Evolutionary conservation across 805 yeast species (phyloP).

Genomic region (Kazachstania bromeliacearum): DNA sequence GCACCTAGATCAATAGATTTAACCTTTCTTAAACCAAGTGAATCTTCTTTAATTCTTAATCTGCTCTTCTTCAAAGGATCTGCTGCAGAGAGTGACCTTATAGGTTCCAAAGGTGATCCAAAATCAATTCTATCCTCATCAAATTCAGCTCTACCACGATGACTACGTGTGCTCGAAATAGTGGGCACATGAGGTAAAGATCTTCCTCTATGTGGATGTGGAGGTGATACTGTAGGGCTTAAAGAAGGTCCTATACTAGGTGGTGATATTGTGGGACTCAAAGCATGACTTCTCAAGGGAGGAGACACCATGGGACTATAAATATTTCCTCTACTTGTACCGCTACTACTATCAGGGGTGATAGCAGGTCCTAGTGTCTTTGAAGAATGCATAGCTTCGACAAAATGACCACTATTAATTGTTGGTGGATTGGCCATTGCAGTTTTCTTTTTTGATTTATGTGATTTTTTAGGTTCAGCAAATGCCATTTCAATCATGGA

Average conservation of each 20-base stretch:
- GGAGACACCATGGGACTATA: no score
- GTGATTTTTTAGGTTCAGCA: not conserved
- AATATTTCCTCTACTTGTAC: no score
- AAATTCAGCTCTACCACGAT: no score
- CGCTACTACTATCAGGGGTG: no score
- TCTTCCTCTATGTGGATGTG: no score
- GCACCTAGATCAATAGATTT: slow-evolving; percentile 1
- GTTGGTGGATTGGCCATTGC: not conserved
- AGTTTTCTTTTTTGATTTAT: not conserved
- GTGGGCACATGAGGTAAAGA: no score
- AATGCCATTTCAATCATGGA: slow-evolving; percentile 5
- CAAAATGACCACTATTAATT: not conserved
- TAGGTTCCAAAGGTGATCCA: not conserved
- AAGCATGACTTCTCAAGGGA: no score
- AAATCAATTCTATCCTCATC: no score
- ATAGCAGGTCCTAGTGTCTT: not conserved
- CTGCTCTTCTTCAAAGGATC: not conserved
- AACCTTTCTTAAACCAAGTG: slow-evolving; percentile 1
- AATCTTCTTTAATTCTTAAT: not conserved
- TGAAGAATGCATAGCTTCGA: slow-evolving; percentile 1
- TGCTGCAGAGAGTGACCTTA: not conserved
- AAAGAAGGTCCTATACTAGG: no score
- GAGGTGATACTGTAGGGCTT: no score
- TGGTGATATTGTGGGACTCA: no score
- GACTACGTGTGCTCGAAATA: no score